Evolutionary conservation across 176 grass and related monocot species (phyloP).

Genomic region (Puccinellia tenuiflora): DNA sequence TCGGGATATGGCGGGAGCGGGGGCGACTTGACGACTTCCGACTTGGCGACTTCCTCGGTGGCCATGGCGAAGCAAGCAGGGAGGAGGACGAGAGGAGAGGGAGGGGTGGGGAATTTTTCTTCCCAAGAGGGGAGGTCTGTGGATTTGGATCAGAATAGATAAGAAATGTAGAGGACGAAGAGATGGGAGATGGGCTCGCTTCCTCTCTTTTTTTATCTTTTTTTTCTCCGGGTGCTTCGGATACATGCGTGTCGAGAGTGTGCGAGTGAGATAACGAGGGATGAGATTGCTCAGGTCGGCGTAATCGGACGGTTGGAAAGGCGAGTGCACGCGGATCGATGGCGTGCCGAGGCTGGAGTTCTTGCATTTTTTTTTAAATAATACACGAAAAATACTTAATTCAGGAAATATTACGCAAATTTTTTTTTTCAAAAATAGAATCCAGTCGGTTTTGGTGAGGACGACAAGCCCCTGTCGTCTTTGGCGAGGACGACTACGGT

Average conservation of each 20-base stretch:
- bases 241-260: neutral
- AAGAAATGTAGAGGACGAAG: constrained; percentile 34
- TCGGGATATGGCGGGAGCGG: constrained; percentile 72
- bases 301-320: constrained; percentile 17
- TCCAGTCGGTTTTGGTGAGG: too few relatives aligned
- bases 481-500: too few relatives aligned
- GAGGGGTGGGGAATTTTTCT: constrained; percentile 9
- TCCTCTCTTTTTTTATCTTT: constrained; percentile 29
- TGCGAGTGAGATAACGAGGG: constrained; percentile 4
- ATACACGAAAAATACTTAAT: too few relatives aligned
- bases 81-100: neutral
- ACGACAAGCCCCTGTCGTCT: too few relatives aligned
- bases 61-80: constrained; percentile 42
- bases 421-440: too few relatives aligned
- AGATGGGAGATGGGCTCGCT: neutral
- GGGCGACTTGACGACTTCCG: constrained; percentile 42
- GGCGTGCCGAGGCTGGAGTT: constrained; percentile 42
- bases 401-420: too few relatives aligned
- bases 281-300: neutral
- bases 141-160: constrained; percentile 54
- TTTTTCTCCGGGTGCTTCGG: constrained; percentile 9
- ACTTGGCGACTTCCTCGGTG: constrained; percentile 46
- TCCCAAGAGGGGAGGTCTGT: constrained; percentile 20
- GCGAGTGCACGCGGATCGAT: constrained; percentile 57
- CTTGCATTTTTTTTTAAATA: too few relatives aligned